Base-by-base conservation (phyloP, 1,139 yeast species). In the Scheffersomyces illinoinensis region DNA sequence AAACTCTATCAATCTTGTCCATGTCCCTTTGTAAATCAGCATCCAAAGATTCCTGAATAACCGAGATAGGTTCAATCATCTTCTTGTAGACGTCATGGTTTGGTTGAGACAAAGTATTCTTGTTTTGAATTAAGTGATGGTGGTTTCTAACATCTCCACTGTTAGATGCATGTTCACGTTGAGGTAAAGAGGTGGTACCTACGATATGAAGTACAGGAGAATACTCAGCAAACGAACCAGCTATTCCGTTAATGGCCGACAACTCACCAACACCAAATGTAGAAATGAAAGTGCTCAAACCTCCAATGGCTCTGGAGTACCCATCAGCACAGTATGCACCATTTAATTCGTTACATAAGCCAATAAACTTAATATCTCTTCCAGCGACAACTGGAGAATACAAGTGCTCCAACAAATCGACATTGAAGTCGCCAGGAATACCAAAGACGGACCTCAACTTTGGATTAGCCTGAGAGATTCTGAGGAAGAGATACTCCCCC, bases 221-320 rank as follows among this genome's bases (percentile, higher is more conserved):
- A 69, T 83, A 87, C 73, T 91, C 97, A 53, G 95, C 89, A 74
- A 83, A 89, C 7, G 96, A 86, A 62, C 97, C 96, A 54, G 93
- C 85, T 61, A 90, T 81, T 56, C 96, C 97, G 75, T 91, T 92
- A 64, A 91, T 74, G 17, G 97, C 97, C 58, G 91, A 86, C 61
- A 91, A 82, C 75, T 91, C 97, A 60, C 97, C 97, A 55, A 92
- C 97, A 58, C 97, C 97, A 73, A 81, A 90, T 19, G 91, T 87
- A 50, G 91, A 85, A 61, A 88, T 77, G 55, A 88, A 67, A 0
- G 78, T 85, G 19, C 81, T 71, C 64, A 83, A 66, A 19, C 64
- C 64, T 47, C 71, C 74, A 47, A 82, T 74, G 53, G 80, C 81
- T 62, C 90, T 84, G 20, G 91, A 86, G 68, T 89, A 90, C 21